phyloP scores from a whole-genome alignment of 148 eudicot genomes.

The Fallopia convolvulus region DNA sequence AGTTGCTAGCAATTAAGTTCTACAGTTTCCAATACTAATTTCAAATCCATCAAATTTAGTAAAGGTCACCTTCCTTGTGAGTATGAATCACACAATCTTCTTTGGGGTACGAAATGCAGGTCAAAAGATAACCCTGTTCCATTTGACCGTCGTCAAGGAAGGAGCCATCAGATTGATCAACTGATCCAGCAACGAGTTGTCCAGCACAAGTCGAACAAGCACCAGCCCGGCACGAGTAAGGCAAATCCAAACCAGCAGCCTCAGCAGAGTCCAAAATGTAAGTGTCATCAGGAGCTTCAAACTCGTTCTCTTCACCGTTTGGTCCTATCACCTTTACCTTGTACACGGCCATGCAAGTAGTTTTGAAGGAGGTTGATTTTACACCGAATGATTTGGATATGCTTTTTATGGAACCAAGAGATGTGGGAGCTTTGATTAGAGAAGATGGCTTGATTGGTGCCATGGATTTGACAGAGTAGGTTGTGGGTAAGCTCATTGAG shows the following conservation, averaged over 20 bases:
- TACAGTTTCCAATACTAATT: not conserved
- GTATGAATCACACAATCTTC: conserved; percentile 69
- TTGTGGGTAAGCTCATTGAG: conserved; percentile 24
- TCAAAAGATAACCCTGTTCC: conserved; percentile 55
- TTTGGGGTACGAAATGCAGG: conserved; percentile 69
- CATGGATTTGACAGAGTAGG: conserved; percentile 19
- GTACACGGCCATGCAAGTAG: conserved; percentile 32
- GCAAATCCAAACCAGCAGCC: conserved; percentile 63
- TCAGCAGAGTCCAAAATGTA: conserved; percentile 55
- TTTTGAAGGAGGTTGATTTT: conserved; percentile 25
- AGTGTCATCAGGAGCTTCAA: conserved; percentile 44
- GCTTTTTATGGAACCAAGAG: conserved; percentile 25
- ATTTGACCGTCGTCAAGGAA: conserved; percentile 72
- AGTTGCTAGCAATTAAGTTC: not conserved
- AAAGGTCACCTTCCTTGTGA: conserved; percentile 71
- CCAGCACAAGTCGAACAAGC: conserved; percentile 92
- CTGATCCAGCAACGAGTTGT: conserved; percentile 38
- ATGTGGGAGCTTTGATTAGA: conserved; percentile 20
- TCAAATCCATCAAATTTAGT: conserved; percentile 25
- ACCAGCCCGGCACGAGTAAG: conserved; percentile 91
- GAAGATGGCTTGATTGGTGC: conserved; percentile 9
- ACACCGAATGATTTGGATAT: conserved; percentile 35
- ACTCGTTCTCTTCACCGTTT: conserved; percentile 34
- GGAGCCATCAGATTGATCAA: conserved; percentile 87
- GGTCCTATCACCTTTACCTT: conserved; percentile 43